Evolutionary conservation across 495 filamentous ascomycete genomes (phyloP).

Genomic region (Xylaria castorea): DNA sequence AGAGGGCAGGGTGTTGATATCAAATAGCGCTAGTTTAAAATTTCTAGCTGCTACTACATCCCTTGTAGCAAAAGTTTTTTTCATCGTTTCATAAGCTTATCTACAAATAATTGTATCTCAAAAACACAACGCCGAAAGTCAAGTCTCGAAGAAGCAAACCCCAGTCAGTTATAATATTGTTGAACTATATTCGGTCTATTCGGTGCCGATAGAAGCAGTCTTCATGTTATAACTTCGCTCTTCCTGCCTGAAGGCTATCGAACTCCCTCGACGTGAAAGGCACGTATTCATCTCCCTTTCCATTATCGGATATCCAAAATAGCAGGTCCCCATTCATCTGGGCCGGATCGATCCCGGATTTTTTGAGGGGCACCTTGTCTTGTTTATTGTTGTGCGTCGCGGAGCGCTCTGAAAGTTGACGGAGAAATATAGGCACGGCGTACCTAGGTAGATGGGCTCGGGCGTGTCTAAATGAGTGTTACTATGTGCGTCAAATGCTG

Average conservation of each 20-base stretch:
- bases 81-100: background rate
- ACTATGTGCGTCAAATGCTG: background rate
- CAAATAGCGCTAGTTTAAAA: background rate
- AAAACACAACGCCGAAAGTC: background rate
- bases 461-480: slow-evolving; percentile 47
- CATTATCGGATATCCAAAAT: slow-evolving; percentile 62
- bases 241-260: slow-evolving; percentile 57
- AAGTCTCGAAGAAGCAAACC: background rate
- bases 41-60: background rate
- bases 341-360: slow-evolving; percentile 72
- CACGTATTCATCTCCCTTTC: slow-evolving; percentile 57
- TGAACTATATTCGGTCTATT: background rate
- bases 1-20: background rate
- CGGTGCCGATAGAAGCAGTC: background rate
- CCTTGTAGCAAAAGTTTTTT: background rate
- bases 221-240: slow-evolving; percentile 53
- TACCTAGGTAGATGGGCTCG: slow-evolving; percentile 70
- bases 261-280: slow-evolving; percentile 65
- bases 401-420: slow-evolving; percentile 63
- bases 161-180: no score
- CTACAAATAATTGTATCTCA: background rate
- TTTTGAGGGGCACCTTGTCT: slow-evolving; percentile 75
- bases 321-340: slow-evolving; percentile 62
- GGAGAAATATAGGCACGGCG: slow-evolving; percentile 78
- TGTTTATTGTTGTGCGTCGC: slow-evolving; percentile 87